Evolutionary conservation across 1,284 basidiomycete species (phyloP), one percentile per base, ranked within the genome.

Genomic region (Paramarasmius palmivorus): DNA sequence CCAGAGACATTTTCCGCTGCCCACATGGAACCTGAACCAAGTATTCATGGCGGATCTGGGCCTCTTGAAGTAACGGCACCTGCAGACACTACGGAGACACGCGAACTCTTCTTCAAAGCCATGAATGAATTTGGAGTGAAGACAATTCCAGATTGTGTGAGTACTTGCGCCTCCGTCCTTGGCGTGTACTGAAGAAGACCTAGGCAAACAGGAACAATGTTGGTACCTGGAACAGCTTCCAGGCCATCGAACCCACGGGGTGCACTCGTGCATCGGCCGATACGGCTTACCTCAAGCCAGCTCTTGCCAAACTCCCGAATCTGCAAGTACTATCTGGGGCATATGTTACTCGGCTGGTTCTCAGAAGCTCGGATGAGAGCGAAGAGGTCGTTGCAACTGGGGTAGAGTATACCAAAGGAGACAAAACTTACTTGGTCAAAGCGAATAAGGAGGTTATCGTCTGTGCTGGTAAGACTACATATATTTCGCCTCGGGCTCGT

Each of bases 401-500:
- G 5, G 44, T 46, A 26, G 44, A 46, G 44, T 46, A 46, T 15
- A 46, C 19, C 9, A 12, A 46, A 29, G 19, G 29, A 17, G 44
- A 29, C 25, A 19, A 29, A n/a, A 46, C 23, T 9, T 15, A 29
- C 19, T 29, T 26, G 2, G 25, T 46, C 12, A 46, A 46, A 29
- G 44, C 44, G 5, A 46, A 32, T 15, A 46, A 50, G 26, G 58
- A 59, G 17, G 50, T 59, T 9, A 55, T 59, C 20, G 14, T 59
- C 22, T 57, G 53, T 12, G 58, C 58, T 4, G 58, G 58, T 57
- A 29, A 10, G 55, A 14, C 10, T 9, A n/a, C 5, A 29, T 8
- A 46, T 15, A 17, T 17, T 14, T 26, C 20, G 20, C 25, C 36
- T 29, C 25, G 10, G 8, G 6, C 19, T 35, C 29, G 14, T 6